These are phyloP conservation scores for Phytophthora crassamura DNA, from an alignment of 352 stramenopile genomes.

Conservation along the genomic window DNA sequence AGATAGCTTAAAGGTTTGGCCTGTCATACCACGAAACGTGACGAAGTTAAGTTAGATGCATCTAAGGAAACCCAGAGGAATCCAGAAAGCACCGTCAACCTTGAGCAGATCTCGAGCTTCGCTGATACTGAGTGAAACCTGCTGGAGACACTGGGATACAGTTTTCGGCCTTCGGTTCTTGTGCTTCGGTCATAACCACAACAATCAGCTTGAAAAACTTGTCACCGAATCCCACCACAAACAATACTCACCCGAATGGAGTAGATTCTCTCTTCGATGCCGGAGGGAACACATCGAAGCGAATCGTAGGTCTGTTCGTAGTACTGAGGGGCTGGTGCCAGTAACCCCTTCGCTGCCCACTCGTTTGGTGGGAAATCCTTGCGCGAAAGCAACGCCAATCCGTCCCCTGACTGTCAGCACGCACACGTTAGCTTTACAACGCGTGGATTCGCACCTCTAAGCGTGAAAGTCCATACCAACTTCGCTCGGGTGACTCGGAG, in stretches of 20 bases:
- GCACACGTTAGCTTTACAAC: neutral
- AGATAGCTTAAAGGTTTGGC: conserved; percentile 55
- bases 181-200: conserved; percentile 11
- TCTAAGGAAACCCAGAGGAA: neutral
- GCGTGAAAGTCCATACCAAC: conserved; percentile 33
- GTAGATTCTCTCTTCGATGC: conserved; percentile 72
- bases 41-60: conserved; percentile 9
- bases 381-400: conserved; percentile 63
- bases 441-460: neutral
- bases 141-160: conserved; percentile 34
- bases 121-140: conserved; percentile 13
- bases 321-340: conserved; percentile 57
- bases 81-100: conserved; percentile 15
- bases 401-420: conserved; percentile 44
- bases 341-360: conserved; percentile 60
- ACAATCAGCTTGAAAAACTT: neutral
- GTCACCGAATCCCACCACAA: neutral
- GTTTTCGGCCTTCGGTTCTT: conserved; percentile 32
- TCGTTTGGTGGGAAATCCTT: conserved; percentile 51
- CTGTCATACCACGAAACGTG: conserved; percentile 18
- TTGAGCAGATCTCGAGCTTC: conserved; percentile 38
- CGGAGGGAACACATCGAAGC: conserved; percentile 42
- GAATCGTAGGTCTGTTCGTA: conserved; percentile 61
- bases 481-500: conserved; percentile 66
- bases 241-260: conserved; percentile 42